These are phyloP conservation scores for Fusarium protoensiforme DNA, from an alignment of 2,329 filamentous ascomycete genomes.

Conservation along the genomic window DNA sequence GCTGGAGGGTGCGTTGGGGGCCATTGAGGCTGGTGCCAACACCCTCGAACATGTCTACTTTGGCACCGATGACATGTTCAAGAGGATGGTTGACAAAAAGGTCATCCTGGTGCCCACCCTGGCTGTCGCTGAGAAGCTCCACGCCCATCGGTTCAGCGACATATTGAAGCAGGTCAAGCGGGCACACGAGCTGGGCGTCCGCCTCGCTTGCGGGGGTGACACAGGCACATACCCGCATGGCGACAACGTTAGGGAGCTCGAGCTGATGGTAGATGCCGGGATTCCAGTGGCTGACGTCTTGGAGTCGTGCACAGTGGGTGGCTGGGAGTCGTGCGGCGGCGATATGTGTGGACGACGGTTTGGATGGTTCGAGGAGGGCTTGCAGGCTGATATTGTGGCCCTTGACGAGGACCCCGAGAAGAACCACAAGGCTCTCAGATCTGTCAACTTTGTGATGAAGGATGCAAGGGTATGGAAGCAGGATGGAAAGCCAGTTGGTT, in stretches of 20 bases:
- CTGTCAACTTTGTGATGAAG: neutral
- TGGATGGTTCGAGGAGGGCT: neutral
- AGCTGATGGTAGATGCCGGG: neutral
- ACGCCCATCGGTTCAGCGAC: neutral
- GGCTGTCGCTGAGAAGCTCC: neutral
- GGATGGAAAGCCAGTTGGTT: neutral
- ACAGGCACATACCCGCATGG: neutral
- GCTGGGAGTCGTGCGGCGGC: neutral
- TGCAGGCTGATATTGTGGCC: neutral
- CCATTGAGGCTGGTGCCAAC: neutral
- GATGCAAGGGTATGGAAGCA: neutral
- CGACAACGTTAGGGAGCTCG: neutral
- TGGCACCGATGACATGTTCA: neutral
- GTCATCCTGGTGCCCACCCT: neutral
- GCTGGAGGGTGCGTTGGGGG: neutral
- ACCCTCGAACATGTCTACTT: neutral
- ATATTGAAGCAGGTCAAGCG: neutral
- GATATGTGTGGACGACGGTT: neutral
- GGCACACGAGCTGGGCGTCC: neutral
- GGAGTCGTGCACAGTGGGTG: neutral
- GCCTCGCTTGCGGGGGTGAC: neutral
- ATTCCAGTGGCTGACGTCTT: neutral
- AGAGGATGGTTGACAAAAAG: neutral
- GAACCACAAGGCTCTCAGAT: neutral
- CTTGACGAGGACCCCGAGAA: neutral